phyloP scores from a whole-genome alignment of 805 yeast genomes.

The Yarrowia divulgata region DNA sequence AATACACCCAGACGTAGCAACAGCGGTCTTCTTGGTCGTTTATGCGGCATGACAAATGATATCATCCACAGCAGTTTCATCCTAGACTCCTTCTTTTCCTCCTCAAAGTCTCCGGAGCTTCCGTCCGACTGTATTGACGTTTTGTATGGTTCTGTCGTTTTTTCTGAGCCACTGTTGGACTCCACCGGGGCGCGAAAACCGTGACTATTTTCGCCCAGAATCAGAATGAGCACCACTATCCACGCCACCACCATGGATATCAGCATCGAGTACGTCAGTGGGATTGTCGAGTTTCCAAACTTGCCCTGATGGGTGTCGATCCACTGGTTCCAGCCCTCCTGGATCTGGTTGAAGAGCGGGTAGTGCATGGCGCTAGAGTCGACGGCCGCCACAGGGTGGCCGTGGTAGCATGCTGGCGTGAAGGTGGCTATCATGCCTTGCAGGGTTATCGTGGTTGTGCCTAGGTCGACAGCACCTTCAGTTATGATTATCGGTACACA shows the following conservation, averaged over 20 bases:
- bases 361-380: constrained; percentile 31
- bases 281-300: constrained; percentile 36
- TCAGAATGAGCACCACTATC: constrained; percentile 37
- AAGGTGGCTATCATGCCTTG: constrained; percentile 38
- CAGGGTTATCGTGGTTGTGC: constrained; percentile 16
- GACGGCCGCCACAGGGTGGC: constrained; percentile 41
- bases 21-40: constrained; percentile 29
- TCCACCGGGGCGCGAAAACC: constrained; percentile 22
- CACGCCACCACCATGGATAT: constrained; percentile 39
- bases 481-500: constrained; percentile 34
- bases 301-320: constrained; percentile 24
- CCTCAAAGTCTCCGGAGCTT: not conserved
- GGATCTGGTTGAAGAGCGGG: constrained; percentile 36
- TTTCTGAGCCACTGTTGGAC: constrained; percentile 7
- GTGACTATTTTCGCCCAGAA: constrained; percentile 31
- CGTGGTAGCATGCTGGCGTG: constrained; percentile 41
- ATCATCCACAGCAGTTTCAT: constrained; percentile 31
- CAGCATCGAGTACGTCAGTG: constrained; percentile 23
- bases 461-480: constrained; percentile 35
- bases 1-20: constrained; percentile 38
- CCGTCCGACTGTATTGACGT: constrained; percentile 1
- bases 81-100: constrained; percentile 11
- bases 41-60: constrained; percentile 29
- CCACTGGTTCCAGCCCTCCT: constrained; percentile 41
- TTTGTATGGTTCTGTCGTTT: constrained; percentile 4